Percentiles rank a stretch among this genome's conserved stretches.
Conservation (phyloP, 192 early-diverging fungal genomes). For the Gaertneriomyces sp. region DNA sequence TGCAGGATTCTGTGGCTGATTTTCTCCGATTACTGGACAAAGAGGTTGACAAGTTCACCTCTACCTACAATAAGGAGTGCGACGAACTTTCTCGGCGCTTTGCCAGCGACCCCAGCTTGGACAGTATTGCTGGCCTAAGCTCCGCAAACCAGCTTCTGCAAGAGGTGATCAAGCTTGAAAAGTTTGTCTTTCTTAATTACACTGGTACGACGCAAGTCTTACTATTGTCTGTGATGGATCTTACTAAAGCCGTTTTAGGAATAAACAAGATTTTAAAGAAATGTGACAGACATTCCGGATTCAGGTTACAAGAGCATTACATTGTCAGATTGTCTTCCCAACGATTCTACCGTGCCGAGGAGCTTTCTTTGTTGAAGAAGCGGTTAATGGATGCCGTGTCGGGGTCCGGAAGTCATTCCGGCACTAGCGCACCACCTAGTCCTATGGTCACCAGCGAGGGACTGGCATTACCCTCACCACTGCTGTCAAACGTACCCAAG, state of each 20-base stretch:
- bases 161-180: constrained; percentile 68
- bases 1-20: constrained; percentile 59
- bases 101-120: not conserved
- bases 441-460: constrained; percentile 22
- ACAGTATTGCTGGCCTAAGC: not conserved
- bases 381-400: constrained; percentile 63
- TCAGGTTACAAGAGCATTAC: constrained; percentile 67
- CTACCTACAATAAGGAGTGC: constrained; percentile 26
- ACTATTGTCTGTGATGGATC: not conserved
- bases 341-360: constrained; percentile 66
- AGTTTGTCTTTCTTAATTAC: constrained; percentile 81
- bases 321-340: constrained; percentile 51
- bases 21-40: constrained; percentile 67
- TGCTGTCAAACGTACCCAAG: not conserved
- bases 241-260: constrained; percentile 10
- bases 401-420: constrained; percentile 12
- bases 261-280: constrained; percentile 86
- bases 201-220: constrained; percentile 42
- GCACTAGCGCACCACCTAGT: constrained; percentile 18
- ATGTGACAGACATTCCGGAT: constrained; percentile 75
- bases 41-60: constrained; percentile 48
- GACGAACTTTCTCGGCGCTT: constrained; percentile 14
- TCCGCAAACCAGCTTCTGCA: constrained; percentile 48
- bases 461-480: constrained; percentile 28
- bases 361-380: constrained; percentile 64